Evolutionary conservation across 345 rosid genomes (phyloP).

Genomic region (Rhodamnia rubescens): DNA sequence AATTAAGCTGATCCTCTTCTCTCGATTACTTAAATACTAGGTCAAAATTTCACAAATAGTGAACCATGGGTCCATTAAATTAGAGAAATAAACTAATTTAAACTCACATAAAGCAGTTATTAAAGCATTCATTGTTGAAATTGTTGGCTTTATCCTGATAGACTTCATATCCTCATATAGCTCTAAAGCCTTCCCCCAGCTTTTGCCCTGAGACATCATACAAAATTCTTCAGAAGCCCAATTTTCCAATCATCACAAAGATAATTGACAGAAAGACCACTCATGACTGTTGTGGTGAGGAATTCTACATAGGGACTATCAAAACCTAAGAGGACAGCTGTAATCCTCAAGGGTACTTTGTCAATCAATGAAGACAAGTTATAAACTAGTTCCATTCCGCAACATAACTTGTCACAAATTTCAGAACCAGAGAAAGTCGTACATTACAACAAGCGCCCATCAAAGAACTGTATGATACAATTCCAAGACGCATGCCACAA

Average conservation of each 20-base stretch:
- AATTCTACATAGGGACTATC: neutral
- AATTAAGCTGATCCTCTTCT: neutral
- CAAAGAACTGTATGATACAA: conserved; percentile 78
- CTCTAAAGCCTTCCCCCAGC: conserved; percentile 83
- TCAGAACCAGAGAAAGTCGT: conserved; percentile 10
- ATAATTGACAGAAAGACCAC: neutral
- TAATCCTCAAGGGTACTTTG: neutral
- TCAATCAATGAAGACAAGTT: neutral
- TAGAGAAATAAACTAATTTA: neutral
- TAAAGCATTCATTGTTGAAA: conserved; percentile 82
- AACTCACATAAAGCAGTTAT: conserved; percentile 83
- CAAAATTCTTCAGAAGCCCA: neutral
- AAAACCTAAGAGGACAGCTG: neutral
- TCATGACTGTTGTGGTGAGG: neutral
- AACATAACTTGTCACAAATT: neutral
- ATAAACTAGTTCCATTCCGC: neutral
- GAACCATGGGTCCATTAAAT: neutral
- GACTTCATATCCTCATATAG: conserved; percentile 65
- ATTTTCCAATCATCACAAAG: neutral
- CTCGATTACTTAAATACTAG: neutral
- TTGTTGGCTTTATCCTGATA: conserved; percentile 49
- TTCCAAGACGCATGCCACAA: conserved; percentile 54
- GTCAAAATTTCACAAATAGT: neutral
- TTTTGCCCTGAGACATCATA: conserved; percentile 46
- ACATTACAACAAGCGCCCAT: conserved; percentile 99